Evolutionary conservation across 2,329 filamentous ascomycete species (phyloP), one percentile per base, ranked within the genome.

Genomic region (Sporothrix brunneoviolacea): DNA sequence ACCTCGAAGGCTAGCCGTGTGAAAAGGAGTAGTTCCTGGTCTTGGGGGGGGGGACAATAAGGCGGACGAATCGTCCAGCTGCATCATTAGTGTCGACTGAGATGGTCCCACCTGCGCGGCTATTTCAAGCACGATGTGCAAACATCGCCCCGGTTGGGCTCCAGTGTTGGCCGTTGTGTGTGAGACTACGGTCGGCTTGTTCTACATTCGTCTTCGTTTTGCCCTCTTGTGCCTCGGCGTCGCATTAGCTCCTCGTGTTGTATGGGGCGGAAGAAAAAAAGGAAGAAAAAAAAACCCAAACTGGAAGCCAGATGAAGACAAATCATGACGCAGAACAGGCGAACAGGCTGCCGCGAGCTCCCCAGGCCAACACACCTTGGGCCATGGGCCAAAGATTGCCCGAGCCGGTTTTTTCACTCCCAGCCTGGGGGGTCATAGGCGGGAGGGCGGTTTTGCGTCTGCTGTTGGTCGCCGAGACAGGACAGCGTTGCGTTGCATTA

Each of bases 81-180:
- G n/a, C n/a, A n/a, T n/a, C n/a, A 28, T 10, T 28, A 28, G 24
- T 28, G 24, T 10, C 24, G 24, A 28, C 24, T 28, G 5, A 10
- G 24, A n/a, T 19, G 30, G 40, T 39, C 41, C 35, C 40, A 46
- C 48, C 48, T 51, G 48, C 48, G 48, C 48, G 48, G 41, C 48
- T 51, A 51, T 45, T 45, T 51, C 18, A 44, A 33, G 28, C 36
- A 46, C 41, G 36, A 39, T 12, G 33, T 22, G 39, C n/a, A 27
- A 21, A 41, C 36, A 41, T 6, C 18, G 37, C 19, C 24, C 37
- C 18, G 46, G 30, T 36, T 18, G 19, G n/a, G 15, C 16, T n/a
- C 28, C 36, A 18, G 7, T 27, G 2, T 22, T 24, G 5, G 12
- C 8, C 4, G 27, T n/a, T 21, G 43, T 15, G 18, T 22, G n/a